These are phyloP conservation scores for Nemania sp. DNA, from an alignment of 2,329 filamentous ascomycete genomes.

Conservation along the genomic window DNA sequence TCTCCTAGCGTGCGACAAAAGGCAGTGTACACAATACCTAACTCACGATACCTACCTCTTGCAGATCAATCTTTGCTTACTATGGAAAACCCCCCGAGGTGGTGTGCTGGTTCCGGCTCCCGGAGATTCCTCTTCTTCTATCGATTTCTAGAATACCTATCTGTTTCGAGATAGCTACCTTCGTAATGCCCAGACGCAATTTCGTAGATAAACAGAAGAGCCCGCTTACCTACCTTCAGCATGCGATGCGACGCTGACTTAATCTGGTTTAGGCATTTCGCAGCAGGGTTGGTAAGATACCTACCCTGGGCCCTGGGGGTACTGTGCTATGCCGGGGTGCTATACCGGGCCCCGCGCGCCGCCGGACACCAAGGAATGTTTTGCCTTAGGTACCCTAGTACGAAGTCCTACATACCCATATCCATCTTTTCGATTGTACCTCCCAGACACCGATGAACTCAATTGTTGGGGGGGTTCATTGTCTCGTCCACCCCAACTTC, in stretches of 20 bases:
- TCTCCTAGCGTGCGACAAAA: no score
- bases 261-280: not conserved
- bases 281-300: not conserved
- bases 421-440: not conserved
- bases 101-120: slow-evolving; percentile 6
- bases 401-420: no score
- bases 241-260: not conserved
- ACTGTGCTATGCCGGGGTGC: not conserved
- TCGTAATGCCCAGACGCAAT: not conserved
- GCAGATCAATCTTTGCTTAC: slow-evolving; percentile 18
- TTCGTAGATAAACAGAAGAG: not conserved
- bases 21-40: no score
- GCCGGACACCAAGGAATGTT: slow-evolving; percentile 7
- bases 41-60: not conserved
- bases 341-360: slow-evolving; percentile 17
- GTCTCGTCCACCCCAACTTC: slow-evolving; percentile 10
- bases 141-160: slow-evolving; percentile 8
- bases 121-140: slow-evolving; percentile 6
- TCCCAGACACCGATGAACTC: slow-evolving; percentile 28
- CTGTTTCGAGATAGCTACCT: not conserved
- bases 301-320: no score
- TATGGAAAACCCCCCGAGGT: slow-evolving; percentile 17
- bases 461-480: slow-evolving; percentile 38
- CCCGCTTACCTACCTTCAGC: not conserved
- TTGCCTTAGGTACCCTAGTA: no score